These are phyloP conservation scores for Pyrenula massariospora DNA, from an alignment of 495 filamentous ascomycete genomes.

Conservation along the genomic window DNA sequence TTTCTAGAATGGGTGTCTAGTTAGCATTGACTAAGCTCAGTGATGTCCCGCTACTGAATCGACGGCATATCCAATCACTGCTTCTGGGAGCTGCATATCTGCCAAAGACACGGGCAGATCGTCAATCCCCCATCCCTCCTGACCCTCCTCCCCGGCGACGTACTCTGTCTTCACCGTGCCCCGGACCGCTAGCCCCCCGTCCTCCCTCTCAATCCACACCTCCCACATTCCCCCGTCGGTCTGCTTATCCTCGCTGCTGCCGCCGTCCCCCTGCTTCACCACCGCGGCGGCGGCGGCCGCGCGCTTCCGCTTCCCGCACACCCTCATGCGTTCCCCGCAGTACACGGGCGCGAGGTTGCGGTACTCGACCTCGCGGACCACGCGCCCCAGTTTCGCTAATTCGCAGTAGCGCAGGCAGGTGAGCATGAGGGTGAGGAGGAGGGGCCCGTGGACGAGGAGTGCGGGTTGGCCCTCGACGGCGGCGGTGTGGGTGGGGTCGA, in stretches of 20 bases:
- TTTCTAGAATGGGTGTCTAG: too few relatives aligned
- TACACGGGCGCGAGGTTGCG: constrained; percentile 74
- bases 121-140: too few relatives aligned
- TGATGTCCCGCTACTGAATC: too few relatives aligned
- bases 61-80: too few relatives aligned
- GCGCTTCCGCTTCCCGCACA: constrained; percentile 39
- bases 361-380: constrained; percentile 53
- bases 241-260: constrained; percentile 1
- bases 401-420: constrained; percentile 44
- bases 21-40: too few relatives aligned
- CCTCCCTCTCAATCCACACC: constrained; percentile 53
- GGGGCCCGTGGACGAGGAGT: constrained; percentile 75
- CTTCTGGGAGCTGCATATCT: too few relatives aligned
- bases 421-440: constrained; percentile 67
- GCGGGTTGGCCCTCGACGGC: constrained; percentile 61
- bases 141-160: background rate
- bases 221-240: constrained; percentile 29
- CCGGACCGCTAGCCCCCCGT: constrained; percentile 51
- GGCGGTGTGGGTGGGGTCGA: constrained; percentile 60
- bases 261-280: constrained; percentile 35
- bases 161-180: constrained; percentile 29
- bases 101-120: too few relatives aligned
- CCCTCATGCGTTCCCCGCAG: constrained; percentile 48
- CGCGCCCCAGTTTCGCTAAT: constrained; percentile 18
- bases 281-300: constrained; percentile 5